A percentile compares a stretch with the other conserved stretches of the same genome.
Evolutionary conservation across 2,329 filamentous ascomycete genomes (phyloP).

Genomic region (Cadophora sp.): DNA sequence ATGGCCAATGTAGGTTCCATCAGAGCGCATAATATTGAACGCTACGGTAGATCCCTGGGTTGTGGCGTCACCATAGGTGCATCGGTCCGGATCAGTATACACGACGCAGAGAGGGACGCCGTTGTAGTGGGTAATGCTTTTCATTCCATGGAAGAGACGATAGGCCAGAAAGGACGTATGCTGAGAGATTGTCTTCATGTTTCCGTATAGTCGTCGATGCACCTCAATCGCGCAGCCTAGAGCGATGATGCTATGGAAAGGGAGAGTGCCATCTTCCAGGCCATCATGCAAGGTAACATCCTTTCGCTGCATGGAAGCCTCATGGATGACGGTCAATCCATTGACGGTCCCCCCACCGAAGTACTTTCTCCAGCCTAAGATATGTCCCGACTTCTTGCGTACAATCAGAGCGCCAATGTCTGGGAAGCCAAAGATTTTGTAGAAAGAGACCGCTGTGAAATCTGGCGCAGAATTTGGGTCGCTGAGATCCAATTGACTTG

Average conservation of each 20-base stretch:
- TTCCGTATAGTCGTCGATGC: slow-evolving; percentile 72
- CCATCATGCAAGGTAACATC: slow-evolving; percentile 74
- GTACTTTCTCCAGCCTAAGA: slow-evolving; percentile 74
- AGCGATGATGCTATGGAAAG: slow-evolving; percentile 88
- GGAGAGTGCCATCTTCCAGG: slow-evolving; percentile 88
- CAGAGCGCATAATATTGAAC: slow-evolving; percentile 78
- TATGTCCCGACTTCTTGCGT: slow-evolving; percentile 68
- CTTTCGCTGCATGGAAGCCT: slow-evolving; percentile 84
- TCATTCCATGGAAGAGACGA: slow-evolving; percentile 64
- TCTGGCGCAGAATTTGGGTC: slow-evolving; percentile 71
- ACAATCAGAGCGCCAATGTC: slow-evolving; percentile 87
- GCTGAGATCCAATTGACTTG: slow-evolving; percentile 74
- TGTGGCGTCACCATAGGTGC: slow-evolving; percentile 40
- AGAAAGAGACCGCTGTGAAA: slow-evolving; percentile 85
- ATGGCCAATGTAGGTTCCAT: slow-evolving; percentile 77
- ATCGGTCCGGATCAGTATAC: slow-evolving; percentile 45
- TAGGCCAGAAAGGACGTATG: slow-evolving; percentile 73
- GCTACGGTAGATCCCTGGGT: slow-evolving; percentile 74
- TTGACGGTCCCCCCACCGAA: slow-evolving; percentile 96
- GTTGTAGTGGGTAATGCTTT: slow-evolving; percentile 70
- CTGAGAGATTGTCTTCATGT: slow-evolving; percentile 69
- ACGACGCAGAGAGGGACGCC: slow-evolving; percentile 39
- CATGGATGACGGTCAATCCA: slow-evolving; percentile 74
- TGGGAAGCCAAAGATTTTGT: slow-evolving; percentile 96
- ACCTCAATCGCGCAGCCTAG: slow-evolving; percentile 75